phyloP scores from a whole-genome alignment of 1,139 yeast genomes.

The Taiozyma onychis region DNA sequence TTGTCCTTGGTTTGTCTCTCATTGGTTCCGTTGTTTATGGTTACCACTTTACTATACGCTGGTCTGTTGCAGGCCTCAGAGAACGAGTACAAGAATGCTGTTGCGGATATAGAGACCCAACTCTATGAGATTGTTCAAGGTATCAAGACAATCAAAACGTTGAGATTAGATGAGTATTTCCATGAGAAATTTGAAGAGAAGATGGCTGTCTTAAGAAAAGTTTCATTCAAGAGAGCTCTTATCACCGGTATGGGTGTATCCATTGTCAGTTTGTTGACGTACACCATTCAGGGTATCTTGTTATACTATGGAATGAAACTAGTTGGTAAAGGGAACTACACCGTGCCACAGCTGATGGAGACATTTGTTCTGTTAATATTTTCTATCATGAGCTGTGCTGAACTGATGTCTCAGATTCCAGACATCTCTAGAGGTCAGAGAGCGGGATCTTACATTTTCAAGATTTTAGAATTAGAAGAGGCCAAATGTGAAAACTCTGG shows the following conservation, averaged over 20 bases:
- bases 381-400: slow-evolving; percentile 60
- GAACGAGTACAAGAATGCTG: slow-evolving; percentile 48
- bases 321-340: slow-evolving; percentile 51
- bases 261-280: slow-evolving; percentile 44
- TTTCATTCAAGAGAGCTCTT: slow-evolving; percentile 46
- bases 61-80: slow-evolving; percentile 49
- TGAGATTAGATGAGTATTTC: slow-evolving; percentile 50
- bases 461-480: slow-evolving; percentile 35
- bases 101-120: slow-evolving; percentile 48
- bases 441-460: slow-evolving; percentile 52
- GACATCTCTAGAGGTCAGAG: slow-evolving; percentile 73
- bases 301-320: slow-evolving; percentile 73
- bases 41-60: slow-evolving; percentile 50
- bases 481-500: slow-evolving; percentile 27
- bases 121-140: slow-evolving; percentile 55
- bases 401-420: slow-evolving; percentile 60
- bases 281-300: slow-evolving; percentile 62
- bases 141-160: slow-evolving; percentile 55
- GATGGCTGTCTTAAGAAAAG: slow-evolving; percentile 26
- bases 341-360: slow-evolving; percentile 51
- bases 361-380: slow-evolving; percentile 71
- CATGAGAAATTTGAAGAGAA: slow-evolving; percentile 28
- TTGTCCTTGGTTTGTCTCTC: slow-evolving; percentile 76
- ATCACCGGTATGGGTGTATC: slow-evolving; percentile 57
- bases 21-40: slow-evolving; percentile 56